Evolutionary conservation across 1,284 basidiomycete species (phyloP).

Genomic region (Ustilago sp.): DNA sequence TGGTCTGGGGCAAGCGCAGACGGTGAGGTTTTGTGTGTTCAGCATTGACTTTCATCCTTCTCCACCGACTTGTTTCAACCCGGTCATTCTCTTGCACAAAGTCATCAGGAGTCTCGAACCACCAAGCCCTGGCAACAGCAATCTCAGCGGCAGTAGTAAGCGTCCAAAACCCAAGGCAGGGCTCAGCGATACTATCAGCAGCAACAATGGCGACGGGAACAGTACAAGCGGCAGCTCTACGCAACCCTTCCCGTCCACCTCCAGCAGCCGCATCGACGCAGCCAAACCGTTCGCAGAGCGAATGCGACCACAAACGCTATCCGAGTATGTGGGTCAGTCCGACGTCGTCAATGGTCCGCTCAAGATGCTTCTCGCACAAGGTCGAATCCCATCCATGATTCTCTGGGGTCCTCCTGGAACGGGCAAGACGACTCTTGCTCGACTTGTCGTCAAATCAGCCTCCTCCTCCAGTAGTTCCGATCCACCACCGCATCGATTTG

Average conservation of each 20-base stretch:
- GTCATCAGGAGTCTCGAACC: no score
- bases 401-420: conserved; percentile 67
- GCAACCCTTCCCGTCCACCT: conserved; percentile 16
- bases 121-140: no score
- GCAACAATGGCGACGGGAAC: not conserved
- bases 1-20: not conserved
- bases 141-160: conserved; percentile 4
- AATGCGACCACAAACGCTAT: conserved; percentile 60
- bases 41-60: not conserved
- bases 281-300: conserved; percentile 65
- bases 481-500: conserved; percentile 53
- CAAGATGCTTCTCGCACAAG: conserved; percentile 55
- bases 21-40: not conserved
- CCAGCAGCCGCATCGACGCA: conserved; percentile 42
- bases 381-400: conserved; percentile 62
- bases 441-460: conserved; percentile 76
- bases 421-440: conserved; percentile 84
- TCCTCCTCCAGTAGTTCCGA: conserved; percentile 78
- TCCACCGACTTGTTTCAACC: not conserved
- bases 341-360: conserved; percentile 61
- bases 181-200: not conserved
- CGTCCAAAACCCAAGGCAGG: conserved; percentile 4
- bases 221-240: not conserved
- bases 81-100: no score
- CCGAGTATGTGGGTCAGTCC: conserved; percentile 63